Evolutionary conservation across 2,329 filamentous ascomycete genomes (phyloP).

Genomic region (Cadophora sp.): DNA sequence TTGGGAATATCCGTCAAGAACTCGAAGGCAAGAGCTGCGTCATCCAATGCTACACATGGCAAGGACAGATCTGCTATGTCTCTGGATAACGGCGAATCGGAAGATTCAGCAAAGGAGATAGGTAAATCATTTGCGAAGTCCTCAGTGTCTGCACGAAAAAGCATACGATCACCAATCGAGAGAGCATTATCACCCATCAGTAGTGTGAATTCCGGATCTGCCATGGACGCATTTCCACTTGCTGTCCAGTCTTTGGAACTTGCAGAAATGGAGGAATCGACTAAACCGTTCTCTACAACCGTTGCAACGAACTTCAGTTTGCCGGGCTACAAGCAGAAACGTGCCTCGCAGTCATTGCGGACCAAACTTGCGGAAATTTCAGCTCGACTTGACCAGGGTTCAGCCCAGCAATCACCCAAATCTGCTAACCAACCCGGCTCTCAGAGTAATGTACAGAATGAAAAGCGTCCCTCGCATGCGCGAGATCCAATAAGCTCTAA

Average conservation of each 20-base stretch:
- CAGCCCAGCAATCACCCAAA: not conserved
- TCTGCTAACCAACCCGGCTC: not conserved
- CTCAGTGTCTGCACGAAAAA: not conserved
- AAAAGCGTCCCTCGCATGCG: too few relatives aligned
- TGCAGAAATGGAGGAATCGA: conserved; percentile 24
- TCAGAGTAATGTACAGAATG: too few relatives aligned
- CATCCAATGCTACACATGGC: not conserved
- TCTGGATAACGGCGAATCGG: not conserved
- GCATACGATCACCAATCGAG: conserved; percentile 13
- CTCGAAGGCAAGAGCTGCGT: not conserved
- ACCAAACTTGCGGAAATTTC: conserved; percentile 16
- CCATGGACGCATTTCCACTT: conserved; percentile 37
- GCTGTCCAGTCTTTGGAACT: conserved; percentile 31
- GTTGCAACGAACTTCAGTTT: conserved; percentile 42
- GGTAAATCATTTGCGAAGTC: not conserved
- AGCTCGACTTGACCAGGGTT: not conserved
- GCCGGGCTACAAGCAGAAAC: conserved; percentile 35
- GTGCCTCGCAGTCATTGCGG: conserved; percentile 9
- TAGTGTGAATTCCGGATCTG: conserved; percentile 31
- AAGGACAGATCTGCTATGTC: not conserved
- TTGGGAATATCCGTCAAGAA: conserved; percentile 8
- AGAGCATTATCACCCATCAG: conserved; percentile 21
- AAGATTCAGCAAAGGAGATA: not conserved
- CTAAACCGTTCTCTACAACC: conserved; percentile 31
- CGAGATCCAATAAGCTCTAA: too few relatives aligned